Conservation (phyloP, 345 rosid species). For the Eucalyptus cladocalyx region DNA sequence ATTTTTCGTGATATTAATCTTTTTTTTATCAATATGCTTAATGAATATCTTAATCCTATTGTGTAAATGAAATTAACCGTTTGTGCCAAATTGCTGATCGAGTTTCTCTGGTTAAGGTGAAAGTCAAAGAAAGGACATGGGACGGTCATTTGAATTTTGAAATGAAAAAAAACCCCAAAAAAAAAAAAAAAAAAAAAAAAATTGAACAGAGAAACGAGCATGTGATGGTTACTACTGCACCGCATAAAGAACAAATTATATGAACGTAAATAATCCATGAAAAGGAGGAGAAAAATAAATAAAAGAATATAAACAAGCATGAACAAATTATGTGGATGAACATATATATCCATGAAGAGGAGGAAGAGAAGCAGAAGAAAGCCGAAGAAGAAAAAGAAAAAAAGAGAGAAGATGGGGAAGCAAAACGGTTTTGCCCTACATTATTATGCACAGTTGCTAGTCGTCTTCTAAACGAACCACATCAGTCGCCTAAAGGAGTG, state of each 20-base stretch:
- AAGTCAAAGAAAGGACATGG: neutral
- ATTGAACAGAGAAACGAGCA: neutral
- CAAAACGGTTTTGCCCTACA: neutral
- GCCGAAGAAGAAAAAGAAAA: neutral
- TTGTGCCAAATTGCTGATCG: neutral
- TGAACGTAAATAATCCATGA: neutral
- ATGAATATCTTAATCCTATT: neutral
- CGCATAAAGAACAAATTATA: neutral
- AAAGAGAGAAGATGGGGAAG: neutral
- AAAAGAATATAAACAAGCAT: neutral
- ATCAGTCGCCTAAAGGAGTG: neutral
- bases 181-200: too few species aligned
- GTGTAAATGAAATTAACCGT: neutral
- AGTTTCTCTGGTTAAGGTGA: neutral
- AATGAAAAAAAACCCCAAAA: too few species aligned
- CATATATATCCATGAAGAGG: neutral
- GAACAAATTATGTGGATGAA: neutral
- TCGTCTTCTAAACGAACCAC: neutral
- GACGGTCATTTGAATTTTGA: neutral
- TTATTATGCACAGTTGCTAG: neutral
- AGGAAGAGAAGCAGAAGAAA: neutral
- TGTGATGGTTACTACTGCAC: neutral
- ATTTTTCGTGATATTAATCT: too few species aligned
- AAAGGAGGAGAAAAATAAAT: neutral
- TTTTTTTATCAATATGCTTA: neutral